Conservation (phyloP, 2,329 filamentous ascomycete species). For the Mollisiaceae sp. region DNA sequence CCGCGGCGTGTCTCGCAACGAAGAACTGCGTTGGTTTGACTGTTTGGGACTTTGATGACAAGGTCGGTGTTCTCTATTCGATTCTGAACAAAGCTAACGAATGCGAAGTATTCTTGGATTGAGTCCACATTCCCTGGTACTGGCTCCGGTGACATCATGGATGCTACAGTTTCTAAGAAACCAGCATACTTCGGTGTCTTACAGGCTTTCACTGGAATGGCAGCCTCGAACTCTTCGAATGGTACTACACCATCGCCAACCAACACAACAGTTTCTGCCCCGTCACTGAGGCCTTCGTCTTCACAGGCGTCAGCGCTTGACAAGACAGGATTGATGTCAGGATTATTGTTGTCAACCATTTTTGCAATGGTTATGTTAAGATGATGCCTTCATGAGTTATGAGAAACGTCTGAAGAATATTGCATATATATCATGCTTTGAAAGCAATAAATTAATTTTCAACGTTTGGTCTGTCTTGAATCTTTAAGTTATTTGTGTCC, state of each 20-base stretch:
- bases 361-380: not conserved
- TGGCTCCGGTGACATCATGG: slow-evolving; percentile 21
- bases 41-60: slow-evolving; percentile 41
- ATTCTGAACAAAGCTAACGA: not conserved
- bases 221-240: slow-evolving; percentile 6
- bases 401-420: not conserved
- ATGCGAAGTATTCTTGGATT: slow-evolving; percentile 33
- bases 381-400: not conserved
- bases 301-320: slow-evolving; percentile 3
- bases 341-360: not conserved
- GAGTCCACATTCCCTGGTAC: slow-evolving; percentile 29
- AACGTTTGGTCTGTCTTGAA: not conserved
- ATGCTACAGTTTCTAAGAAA: slow-evolving; percentile 15
- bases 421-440: not conserved
- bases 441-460: not conserved
- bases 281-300: slow-evolving; percentile 1
- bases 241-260: not conserved
- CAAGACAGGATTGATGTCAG: not conserved
- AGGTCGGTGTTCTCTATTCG: not conserved
- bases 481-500: not conserved
- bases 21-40: slow-evolving; percentile 38
- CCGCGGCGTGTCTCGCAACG: slow-evolving; percentile 34
- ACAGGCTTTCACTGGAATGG: slow-evolving; percentile 1
- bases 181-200: slow-evolving; percentile 23
- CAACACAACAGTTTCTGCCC: slow-evolving; percentile 11